A percentile compares a stretch with the other conserved stretches of the same genome.
Evolutionary conservation across 202 grass and related monocot genomes (phyloP).

Genomic region (Elaeis oleifera): DNA sequence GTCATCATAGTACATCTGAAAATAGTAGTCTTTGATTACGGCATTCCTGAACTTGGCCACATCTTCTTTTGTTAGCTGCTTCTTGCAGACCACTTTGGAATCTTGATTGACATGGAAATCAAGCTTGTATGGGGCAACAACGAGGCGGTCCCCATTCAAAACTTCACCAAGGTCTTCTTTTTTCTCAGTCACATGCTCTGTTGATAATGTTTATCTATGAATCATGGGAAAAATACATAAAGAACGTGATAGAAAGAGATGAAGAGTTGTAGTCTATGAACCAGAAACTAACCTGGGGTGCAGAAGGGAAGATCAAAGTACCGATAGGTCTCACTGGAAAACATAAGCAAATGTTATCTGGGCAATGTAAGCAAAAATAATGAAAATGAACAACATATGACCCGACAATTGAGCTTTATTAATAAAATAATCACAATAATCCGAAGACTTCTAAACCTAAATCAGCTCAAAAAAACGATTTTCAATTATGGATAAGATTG

Average conservation of each 20-base stretch:
- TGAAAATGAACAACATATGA: slow-evolving; percentile 5
- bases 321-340: slow-evolving; percentile 81
- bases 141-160: slow-evolving; percentile 80
- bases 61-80: slow-evolving; percentile 65
- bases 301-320: slow-evolving; percentile 97
- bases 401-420: no score
- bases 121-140: slow-evolving; percentile 92
- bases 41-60: slow-evolving; percentile 62
- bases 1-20: slow-evolving; percentile 98
- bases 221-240: not conserved
- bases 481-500: no score
- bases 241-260: not conserved
- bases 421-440: no score
- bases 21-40: slow-evolving; percentile 84
- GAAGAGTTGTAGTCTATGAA: not conserved
- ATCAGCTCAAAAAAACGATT: no score
- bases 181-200: slow-evolving; percentile 89
- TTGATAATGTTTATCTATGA: slow-evolving; percentile 11
- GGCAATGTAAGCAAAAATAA: not conserved
- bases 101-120: slow-evolving; percentile 46
- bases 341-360: slow-evolving; percentile 2
- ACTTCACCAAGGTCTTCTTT: slow-evolving; percentile 79
- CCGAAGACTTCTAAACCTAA: no score
- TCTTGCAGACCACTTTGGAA: slow-evolving; percentile 69
- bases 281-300: slow-evolving; percentile 49